Base-by-base conservation (phyloP, 2,329 filamentous ascomycete species). In the Trichoderma sp. region DNA sequence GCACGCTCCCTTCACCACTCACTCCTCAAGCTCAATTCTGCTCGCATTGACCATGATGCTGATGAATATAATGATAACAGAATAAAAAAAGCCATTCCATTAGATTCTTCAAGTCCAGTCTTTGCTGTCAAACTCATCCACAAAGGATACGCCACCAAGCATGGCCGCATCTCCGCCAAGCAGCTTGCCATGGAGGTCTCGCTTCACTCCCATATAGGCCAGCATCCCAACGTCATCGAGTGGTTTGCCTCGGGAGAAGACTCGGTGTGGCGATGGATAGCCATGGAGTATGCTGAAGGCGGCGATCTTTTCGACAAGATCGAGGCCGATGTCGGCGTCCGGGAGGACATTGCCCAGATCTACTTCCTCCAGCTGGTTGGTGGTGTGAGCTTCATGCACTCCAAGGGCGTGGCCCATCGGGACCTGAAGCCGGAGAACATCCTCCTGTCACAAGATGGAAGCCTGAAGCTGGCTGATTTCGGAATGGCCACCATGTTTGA, bases 281-380 rank as follows among this genome's bases (percentile, higher is more conserved):
- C 94, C 45, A 97, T 99, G 93, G 95, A 99, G 79, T 90, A 92
- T 72, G 95, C 95, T 54, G 92, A 96, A 74, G 95, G 95, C 50
- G 95, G 95, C 12, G 95, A 99, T 77, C 84, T 99, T 8, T 99
- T 99, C 78, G 95, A 99, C 87, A 99, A 99, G 83, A 98, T 99
- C 73, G 96, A 99, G 81, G 94, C 95, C 19, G 95, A 99, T 78
- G 92, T 94, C 53, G 95, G 95, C 57, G 93, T 98, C n/a, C 88
- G 90, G 7, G 89, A 97, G 78, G 92, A 98, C 77, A 93, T 99
- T 76, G 94, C 95, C 37, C 96, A 99, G 77, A 88, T 97, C 70
- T 99, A 98, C 82, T 99, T 99, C 78, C 87, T 90, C 3, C 95
- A 99, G 80, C 86, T 99, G 70, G 87, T 98, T 73, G 89, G 89